Percentiles rank a stretch among this genome's conserved stretches.
These are phyloP conservation scores for Starmerella riodocensis DNA, from an alignment of 805 yeast genomes.

Conservation along the genomic window DNA sequence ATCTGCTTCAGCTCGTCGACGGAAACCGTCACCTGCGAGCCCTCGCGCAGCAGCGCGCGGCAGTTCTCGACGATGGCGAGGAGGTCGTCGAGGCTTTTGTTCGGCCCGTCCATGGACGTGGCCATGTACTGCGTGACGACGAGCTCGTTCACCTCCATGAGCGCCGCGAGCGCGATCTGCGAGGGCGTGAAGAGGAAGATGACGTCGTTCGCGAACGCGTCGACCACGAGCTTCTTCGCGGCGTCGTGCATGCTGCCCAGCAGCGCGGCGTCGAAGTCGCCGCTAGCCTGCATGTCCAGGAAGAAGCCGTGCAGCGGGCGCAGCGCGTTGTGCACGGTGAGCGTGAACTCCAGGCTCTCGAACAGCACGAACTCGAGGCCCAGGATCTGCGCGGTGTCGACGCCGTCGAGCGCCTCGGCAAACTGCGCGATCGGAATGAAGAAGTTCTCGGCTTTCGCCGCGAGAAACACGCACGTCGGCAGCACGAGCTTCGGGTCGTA, in stretches of 20 bases:
- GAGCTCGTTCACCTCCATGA: constrained; percentile 52
- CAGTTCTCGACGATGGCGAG: constrained; percentile 24
- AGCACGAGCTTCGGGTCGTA: constrained; percentile 74
- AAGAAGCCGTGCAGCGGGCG: constrained; percentile 89
- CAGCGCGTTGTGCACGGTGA: constrained; percentile 78
- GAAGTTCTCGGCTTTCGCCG: constrained; percentile 85
- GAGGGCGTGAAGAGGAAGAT: constrained; percentile 79
- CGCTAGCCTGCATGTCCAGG: constrained; percentile 64
- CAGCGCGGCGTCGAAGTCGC: constrained; percentile 32
- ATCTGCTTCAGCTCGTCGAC: constrained; percentile 27
- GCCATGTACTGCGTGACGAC: constrained; percentile 54
- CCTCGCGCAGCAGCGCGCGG: constrained; percentile 17
- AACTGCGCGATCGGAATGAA: constrained; percentile 77
- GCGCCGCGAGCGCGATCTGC: constrained; percentile 82
- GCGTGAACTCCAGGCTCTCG: constrained; percentile 62
- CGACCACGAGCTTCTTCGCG: constrained; percentile 52
- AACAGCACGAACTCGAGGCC: constrained; percentile 68
- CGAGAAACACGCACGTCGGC: constrained; percentile 70
- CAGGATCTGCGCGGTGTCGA: constrained; percentile 41
- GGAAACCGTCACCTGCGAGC: constrained; percentile 11
- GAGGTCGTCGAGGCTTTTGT: constrained; percentile 18
- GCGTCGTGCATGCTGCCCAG: constrained; percentile 58
- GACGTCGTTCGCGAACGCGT: constrained; percentile 63
- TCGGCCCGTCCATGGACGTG: constrained; percentile 37
- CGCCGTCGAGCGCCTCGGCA: constrained; percentile 52